Evolutionary conservation across 257 asterid genomes (phyloP).

Genomic region (Ajuga chamaepitys): DNA sequence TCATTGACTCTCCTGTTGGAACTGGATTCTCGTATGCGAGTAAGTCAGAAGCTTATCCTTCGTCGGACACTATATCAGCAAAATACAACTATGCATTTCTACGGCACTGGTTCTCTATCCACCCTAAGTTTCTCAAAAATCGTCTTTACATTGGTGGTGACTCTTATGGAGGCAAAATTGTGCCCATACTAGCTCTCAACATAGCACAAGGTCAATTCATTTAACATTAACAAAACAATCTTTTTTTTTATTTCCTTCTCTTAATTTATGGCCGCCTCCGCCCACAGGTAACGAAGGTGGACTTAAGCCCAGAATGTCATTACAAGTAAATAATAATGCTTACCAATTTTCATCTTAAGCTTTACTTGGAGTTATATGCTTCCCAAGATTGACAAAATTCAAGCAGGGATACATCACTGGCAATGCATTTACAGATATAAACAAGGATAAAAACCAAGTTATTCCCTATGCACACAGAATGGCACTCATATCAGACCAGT

Average conservation of each 20-base stretch:
- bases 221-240: background rate
- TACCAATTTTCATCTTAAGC: too few species aligned
- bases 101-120: slow-evolving; percentile 53
- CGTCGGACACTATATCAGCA: slow-evolving; percentile 23
- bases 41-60: slow-evolving; percentile 11
- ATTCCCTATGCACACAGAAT: slow-evolving; percentile 42
- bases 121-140: slow-evolving; percentile 31
- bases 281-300: slow-evolving; percentile 44
- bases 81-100: slow-evolving; percentile 18
- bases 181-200: slow-evolving; percentile 33
- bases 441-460: slow-evolving; percentile 18
- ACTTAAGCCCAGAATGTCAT: slow-evolving; percentile 24
- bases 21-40: slow-evolving; percentile 42
- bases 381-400: too few species aligned
- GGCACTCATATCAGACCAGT: slow-evolving; percentile 42
- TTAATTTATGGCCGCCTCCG: background rate
- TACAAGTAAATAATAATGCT: slow-evolving; percentile 34
- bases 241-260: background rate
- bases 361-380: too few species aligned
- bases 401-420: slow-evolving; percentile 40
- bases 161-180: slow-evolving; percentile 45
- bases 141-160: slow-evolving; percentile 42
- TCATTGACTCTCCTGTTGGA: slow-evolving; percentile 43
- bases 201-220: slow-evolving; percentile 30
- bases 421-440: slow-evolving; percentile 3